A percentile compares a stretch with the other conserved stretches of the same genome.
Conservation (phyloP, 129 eudicot genomes). For the Apium graveolens region DNA sequence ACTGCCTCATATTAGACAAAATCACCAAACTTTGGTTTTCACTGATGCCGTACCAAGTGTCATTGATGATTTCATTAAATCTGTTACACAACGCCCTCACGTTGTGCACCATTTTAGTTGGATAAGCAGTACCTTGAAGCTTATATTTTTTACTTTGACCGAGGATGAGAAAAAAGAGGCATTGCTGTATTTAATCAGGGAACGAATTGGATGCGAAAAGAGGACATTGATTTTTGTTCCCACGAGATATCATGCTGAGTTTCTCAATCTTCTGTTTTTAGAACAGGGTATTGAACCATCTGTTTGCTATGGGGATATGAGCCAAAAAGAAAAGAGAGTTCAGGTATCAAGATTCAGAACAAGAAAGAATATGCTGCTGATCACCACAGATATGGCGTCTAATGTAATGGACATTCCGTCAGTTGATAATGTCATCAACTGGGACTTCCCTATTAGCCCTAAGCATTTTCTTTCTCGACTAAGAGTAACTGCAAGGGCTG, state of each 20-base stretch:
- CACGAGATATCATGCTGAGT: constrained; percentile 79
- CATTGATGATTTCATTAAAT: no score
- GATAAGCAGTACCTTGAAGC: no score
- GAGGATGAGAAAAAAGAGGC: no score
- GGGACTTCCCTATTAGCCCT: constrained; percentile 84
- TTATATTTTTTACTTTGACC: no score
- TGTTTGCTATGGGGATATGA: constrained; percentile 87
- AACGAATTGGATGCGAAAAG: no score
- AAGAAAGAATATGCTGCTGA: constrained; percentile 70
- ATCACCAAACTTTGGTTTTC: no score
- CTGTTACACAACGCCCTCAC: no score
- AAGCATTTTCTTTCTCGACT: constrained; percentile 85
- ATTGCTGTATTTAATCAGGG: no score
- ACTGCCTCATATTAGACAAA: no score
- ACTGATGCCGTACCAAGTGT: no score
- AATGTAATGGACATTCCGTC: constrained; percentile 87
- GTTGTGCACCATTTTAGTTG: not conserved
- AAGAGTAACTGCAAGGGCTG: constrained; percentile 90
- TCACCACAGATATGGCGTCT: constrained; percentile 91
- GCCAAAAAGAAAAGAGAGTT: constrained; percentile 73
- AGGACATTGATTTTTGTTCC: constrained; percentile 64
- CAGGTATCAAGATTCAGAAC: constrained; percentile 57
- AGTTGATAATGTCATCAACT: constrained; percentile 82
- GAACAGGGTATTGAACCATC: constrained; percentile 24
- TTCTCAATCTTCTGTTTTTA: constrained; percentile 40